Conservation (phyloP, 2,329 filamentous ascomycete genomes). For the Fusarium papillatum region DNA sequence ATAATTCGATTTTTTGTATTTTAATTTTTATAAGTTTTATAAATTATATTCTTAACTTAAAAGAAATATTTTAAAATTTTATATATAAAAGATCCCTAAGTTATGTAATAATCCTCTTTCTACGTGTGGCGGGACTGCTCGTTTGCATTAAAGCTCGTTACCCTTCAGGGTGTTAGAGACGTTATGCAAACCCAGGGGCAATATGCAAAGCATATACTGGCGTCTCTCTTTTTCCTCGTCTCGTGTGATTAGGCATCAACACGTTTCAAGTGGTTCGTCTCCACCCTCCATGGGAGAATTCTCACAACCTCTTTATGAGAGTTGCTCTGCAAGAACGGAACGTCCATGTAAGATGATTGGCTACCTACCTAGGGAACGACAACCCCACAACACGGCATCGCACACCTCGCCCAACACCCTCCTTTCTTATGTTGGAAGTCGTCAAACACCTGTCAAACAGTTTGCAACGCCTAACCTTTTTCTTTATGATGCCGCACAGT, state of each 20-base stretch:
- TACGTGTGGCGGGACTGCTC: neutral
- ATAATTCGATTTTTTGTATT: neutral
- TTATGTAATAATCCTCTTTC: neutral
- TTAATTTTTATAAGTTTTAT: neutral
- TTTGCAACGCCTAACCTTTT: neutral
- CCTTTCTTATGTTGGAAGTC: neutral
- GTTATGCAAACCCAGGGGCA: neutral
- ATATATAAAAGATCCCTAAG: neutral
- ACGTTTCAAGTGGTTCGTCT: neutral
- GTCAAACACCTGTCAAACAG: neutral
- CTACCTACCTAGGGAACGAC: neutral
- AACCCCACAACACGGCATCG: neutral
- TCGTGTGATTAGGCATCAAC: neutral
- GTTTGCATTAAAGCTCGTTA: neutral
- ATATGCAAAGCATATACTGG: neutral
- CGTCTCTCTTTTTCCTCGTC: neutral
- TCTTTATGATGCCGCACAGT: neutral
- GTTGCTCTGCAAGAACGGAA: neutral
- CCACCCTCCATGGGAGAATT: neutral
- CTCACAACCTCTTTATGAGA: neutral
- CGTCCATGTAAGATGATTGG: neutral
- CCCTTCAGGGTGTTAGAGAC: neutral
- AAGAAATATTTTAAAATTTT: neutral
- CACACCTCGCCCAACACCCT: neutral
- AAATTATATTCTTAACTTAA: neutral